Evolutionary conservation across 2,329 filamentous ascomycete genomes (phyloP).

Genomic region (Lasiodiplodia citricola): DNA sequence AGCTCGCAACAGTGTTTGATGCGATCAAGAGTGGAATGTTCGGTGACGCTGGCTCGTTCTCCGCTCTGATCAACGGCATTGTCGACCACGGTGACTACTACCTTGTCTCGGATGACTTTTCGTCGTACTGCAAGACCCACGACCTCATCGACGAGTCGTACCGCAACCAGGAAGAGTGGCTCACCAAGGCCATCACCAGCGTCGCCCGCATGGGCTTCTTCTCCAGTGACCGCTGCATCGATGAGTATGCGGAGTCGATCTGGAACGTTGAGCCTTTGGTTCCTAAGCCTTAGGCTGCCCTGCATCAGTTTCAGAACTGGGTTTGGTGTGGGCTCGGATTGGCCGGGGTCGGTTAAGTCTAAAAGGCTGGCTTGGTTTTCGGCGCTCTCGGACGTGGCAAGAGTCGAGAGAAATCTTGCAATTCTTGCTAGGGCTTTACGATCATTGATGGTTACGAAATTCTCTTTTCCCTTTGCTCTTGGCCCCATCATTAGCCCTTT

Average conservation of each 20-base stretch:
- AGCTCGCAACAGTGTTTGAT: constrained; percentile 81
- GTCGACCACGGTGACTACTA: constrained; percentile 97
- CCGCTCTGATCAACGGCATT: constrained; percentile 82
- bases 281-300: constrained; percentile 37
- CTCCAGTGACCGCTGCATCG: constrained; percentile 91
- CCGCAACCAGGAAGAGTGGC: constrained; percentile 89
- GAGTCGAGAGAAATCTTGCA: neutral
- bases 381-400: neutral
- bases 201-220: constrained; percentile 98
- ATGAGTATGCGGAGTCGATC: constrained; percentile 95
- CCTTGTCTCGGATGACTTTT: constrained; percentile 95
- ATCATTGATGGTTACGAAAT: constrained; percentile 9
- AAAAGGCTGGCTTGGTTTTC: neutral
- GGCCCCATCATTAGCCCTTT: neutral
- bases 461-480: neutral
- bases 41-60: constrained; percentile 78
- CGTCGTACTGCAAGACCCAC: constrained; percentile 91
- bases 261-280: constrained; percentile 91
- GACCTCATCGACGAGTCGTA: constrained; percentile 90
- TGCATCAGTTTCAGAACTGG: neutral
- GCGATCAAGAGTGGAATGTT: constrained; percentile 81
- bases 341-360: neutral
- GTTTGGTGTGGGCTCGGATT: neutral
- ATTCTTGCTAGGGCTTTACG: neutral
- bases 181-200: constrained; percentile 85